A percentile compares a stretch with the other conserved stretches of the same genome.
phyloP scores from a whole-genome alignment of 202 grass and related monocot species.

The Brachypodium distachyon region DNA sequence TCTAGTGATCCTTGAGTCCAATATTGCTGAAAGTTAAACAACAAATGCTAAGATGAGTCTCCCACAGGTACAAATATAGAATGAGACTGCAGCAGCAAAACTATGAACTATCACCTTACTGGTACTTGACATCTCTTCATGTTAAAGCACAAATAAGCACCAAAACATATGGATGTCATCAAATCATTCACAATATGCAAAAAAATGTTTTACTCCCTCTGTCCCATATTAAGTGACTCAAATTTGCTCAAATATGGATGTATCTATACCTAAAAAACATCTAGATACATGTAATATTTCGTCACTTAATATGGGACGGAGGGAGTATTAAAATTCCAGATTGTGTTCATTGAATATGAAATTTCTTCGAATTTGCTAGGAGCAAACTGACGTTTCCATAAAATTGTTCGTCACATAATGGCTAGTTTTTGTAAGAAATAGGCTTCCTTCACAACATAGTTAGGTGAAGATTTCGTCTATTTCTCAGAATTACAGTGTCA shows the following conservation, averaged over 20 bases:
- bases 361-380: not conserved
- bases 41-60: not conserved
- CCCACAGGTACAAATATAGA: not conserved
- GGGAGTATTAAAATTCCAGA: too few relatives aligned
- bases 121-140: not conserved
- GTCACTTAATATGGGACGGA: too few relatives aligned
- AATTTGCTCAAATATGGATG: too few relatives aligned
- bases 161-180: not conserved
- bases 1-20: constrained; percentile 54
- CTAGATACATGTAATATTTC: too few relatives aligned
- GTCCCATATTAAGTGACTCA: too few relatives aligned
- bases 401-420: not conserved
- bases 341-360: not conserved
- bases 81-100: not conserved
- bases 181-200: not conserved
- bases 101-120: too few relatives aligned
- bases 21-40: constrained; percentile 45
- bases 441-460: not conserved
- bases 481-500: not conserved
- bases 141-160: not conserved
- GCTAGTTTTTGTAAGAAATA: not conserved
- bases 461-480: not conserved
- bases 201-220: too few relatives aligned
- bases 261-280: too few relatives aligned
- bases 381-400: not conserved